A percentile compares a stretch with the other conserved stretches of the same genome.
Evolutionary conservation across 345 rosid species (phyloP).

Genomic region (Moricandia arvensis): DNA sequence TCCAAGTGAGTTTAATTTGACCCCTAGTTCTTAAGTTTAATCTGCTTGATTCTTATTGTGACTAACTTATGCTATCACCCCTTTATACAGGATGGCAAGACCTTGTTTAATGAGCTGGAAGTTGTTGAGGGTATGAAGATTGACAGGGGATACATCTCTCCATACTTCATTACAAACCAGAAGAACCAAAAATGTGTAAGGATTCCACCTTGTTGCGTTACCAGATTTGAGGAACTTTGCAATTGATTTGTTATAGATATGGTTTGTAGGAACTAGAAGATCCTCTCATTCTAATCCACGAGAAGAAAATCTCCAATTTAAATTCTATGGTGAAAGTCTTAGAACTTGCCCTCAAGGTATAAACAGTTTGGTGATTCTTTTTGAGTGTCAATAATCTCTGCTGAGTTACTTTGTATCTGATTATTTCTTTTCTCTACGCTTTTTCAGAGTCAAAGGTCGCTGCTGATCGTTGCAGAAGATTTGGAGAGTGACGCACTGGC

Average conservation of each 20-base stretch:
- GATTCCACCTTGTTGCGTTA: constrained; percentile 5
- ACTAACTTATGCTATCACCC: constrained; percentile 7
- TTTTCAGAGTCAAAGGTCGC: constrained; percentile 82
- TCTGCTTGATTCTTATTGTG: not conserved
- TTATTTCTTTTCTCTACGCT: constrained; percentile 4
- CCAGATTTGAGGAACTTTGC: not conserved
- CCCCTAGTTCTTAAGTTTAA: not conserved
- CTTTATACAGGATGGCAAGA: constrained; percentile 80
- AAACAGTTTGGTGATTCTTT: not conserved
- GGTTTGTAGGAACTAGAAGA: constrained; percentile 80
- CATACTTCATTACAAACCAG: constrained; percentile 83
- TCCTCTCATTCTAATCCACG: constrained; percentile 91
- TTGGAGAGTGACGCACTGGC: constrained; percentile 93
- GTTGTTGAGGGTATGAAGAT: constrained; percentile 99
- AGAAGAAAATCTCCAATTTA: constrained; percentile 87
- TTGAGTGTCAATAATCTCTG: not conserved
- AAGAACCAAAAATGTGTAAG: constrained; percentile 98
- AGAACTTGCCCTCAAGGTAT: constrained; percentile 92
- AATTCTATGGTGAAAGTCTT: constrained; percentile 84
- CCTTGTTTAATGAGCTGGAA: constrained; percentile 86
- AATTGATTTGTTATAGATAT: not conserved
- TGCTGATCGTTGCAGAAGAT: constrained; percentile 90
- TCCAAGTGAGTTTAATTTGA: constrained; percentile 56
- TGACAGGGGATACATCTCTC: constrained; percentile 96
- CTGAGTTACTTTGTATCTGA: not conserved